These are phyloP conservation scores for Phaffomyces opuntiae DNA, from an alignment of 805 yeast genomes.

Conservation along the genomic window DNA sequence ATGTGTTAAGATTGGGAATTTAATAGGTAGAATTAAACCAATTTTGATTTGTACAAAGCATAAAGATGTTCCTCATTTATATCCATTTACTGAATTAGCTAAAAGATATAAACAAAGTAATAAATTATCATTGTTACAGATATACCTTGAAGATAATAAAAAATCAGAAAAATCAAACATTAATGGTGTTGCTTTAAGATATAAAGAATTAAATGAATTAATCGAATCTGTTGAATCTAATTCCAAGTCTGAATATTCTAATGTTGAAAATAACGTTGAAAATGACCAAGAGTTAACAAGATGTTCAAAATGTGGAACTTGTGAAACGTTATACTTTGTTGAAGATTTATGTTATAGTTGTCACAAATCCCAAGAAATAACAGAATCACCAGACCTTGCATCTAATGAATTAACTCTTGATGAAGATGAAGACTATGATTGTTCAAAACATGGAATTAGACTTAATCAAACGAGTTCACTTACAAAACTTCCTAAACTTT, in stretches of 20 bases:
- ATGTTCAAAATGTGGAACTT: slow-evolving; percentile 4
- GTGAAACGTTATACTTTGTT: slow-evolving; percentile 14
- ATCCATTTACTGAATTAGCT: slow-evolving; percentile 18
- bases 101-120: slow-evolving; percentile 12
- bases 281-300: background rate
- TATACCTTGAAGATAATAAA: slow-evolving; percentile 18
- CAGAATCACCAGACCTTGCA: background rate
- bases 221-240: background rate
- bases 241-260: background rate
- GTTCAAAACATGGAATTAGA: background rate
- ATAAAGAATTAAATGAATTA: slow-evolving; percentile 27
- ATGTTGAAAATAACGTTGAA: too few relatives aligned
- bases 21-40: slow-evolving; percentile 37
- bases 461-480: background rate
- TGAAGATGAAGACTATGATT: background rate
- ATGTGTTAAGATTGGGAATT: slow-evolving; percentile 14
- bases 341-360: slow-evolving; percentile 12
- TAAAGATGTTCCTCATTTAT: slow-evolving; percentile 11
- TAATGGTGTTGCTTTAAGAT: slow-evolving; percentile 33
- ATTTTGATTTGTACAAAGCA: slow-evolving; percentile 38
- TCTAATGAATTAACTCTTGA: background rate
- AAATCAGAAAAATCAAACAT: slow-evolving; percentile 9
- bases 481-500: too few relatives aligned
- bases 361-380: background rate
- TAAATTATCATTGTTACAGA: slow-evolving; percentile 10